A percentile compares a stretch with the other conserved stretches of the same genome.
Evolutionary conservation across 768 basidiomycete genomes (phyloP).

Genomic region (Boletus rex-veris): DNA sequence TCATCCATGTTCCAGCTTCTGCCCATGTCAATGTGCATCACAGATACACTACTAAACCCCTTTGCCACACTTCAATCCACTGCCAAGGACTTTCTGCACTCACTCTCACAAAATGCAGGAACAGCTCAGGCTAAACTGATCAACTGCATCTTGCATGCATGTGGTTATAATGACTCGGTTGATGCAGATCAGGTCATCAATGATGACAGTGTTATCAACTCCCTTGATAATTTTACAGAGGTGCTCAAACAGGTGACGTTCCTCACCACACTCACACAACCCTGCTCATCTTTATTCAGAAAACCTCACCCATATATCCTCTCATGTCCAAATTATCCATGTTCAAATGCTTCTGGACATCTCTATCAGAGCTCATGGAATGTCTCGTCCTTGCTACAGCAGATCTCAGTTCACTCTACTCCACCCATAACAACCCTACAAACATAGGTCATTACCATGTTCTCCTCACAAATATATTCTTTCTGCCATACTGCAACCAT

Average conservation of each 20-base stretch:
- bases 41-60: too few relatives aligned
- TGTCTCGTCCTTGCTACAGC: slow-evolving; percentile 76
- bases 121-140: too few relatives aligned
- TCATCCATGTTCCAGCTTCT: too few relatives aligned
- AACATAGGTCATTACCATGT: slow-evolving; percentile 91
- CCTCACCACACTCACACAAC: neutral
- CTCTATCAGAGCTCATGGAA: slow-evolving; percentile 80
- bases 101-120: too few relatives aligned
- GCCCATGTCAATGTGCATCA: too few relatives aligned
- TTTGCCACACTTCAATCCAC: too few relatives aligned
- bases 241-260: slow-evolving; percentile 59
- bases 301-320: slow-evolving; percentile 83
- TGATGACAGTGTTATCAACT: too few relatives aligned
- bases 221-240: too few relatives aligned
- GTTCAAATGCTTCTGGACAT: slow-evolving; percentile 84
- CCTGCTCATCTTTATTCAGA: slow-evolving; percentile 39
- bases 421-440: slow-evolving; percentile 78
- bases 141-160: too few relatives aligned
- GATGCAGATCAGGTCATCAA: too few relatives aligned
- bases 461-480: slow-evolving; percentile 89
- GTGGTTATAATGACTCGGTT: too few relatives aligned
- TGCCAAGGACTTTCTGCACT: too few relatives aligned
- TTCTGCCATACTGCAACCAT: slow-evolving; percentile 97
- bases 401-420: slow-evolving; percentile 74
- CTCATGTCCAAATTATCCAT: slow-evolving; percentile 80